A percentile compares a stretch with the other conserved stretches of the same genome.
Evolutionary conservation across 1,284 basidiomycete species (phyloP).

Genomic region (Entoloma clypeatum): DNA sequence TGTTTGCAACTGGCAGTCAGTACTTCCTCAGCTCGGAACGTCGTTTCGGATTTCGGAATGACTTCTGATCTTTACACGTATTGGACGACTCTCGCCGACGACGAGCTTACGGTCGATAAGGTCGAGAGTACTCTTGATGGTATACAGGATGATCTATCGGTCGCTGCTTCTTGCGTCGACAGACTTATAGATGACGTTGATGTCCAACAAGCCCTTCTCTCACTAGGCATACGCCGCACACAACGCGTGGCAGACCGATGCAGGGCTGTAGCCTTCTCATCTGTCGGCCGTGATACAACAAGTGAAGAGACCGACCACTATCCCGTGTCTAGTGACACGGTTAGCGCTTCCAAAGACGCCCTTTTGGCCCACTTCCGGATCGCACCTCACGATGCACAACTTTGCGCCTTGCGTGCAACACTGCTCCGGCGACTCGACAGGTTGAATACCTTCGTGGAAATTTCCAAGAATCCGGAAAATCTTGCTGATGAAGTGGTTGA

Average conservation of each 20-base stretch:
- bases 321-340: constrained; percentile 8
- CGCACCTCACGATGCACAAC: constrained; percentile 52
- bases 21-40: too few species aligned
- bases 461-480: constrained; percentile 40
- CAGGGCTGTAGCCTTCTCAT: constrained; percentile 31
- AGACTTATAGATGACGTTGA: constrained; percentile 55
- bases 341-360: constrained; percentile 25
- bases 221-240: constrained; percentile 61
- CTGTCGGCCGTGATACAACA: constrained; percentile 14
- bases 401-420: constrained; percentile 58
- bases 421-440: constrained; percentile 63
- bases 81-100: constrained; percentile 56
- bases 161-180: constrained; percentile 66
- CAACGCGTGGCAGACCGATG: constrained; percentile 44
- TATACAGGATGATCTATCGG: constrained; percentile 69
- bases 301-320: neutral
- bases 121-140: constrained; percentile 48
- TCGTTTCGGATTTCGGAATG: constrained; percentile 23
- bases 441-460: constrained; percentile 63
- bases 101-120: constrained; percentile 47
- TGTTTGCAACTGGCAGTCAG: too few species aligned
- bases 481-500: constrained; percentile 29
- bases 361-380: constrained; percentile 49
- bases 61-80: constrained; percentile 39
- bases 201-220: constrained; percentile 54